Base-by-base conservation (phyloP, 495 filamentous ascomycete genomes). In the Apodospora peruviana region DNA sequence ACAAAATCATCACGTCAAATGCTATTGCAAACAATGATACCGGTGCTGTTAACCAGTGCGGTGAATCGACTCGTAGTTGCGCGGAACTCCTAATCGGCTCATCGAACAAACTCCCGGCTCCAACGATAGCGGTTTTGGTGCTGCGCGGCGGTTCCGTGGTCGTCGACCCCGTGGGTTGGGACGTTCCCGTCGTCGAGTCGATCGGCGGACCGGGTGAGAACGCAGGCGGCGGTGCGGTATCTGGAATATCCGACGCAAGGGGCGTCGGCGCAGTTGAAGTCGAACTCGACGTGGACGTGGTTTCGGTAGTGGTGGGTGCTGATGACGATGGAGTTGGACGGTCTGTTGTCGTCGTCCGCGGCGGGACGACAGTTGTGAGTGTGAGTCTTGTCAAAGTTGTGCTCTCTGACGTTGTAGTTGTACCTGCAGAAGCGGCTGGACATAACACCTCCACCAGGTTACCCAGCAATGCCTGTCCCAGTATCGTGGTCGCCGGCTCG, bases 401-500 rank as follows among this genome's bases (percentile, higher is more conserved):
- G 38, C 48, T 35, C 19, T 9, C 5, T 45, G 40, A 23, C 41
- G 35, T 53, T 27, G 53, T 36, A 7, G 25, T 34, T 10, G 52
- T 22, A 14, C 34, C 29, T 17, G 35, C 43, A 10, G 50, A 17
- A 17, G 43, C 24, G 11, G 23, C 38, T 18, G 68, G 62, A 40
- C 70, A 74, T n/a, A 74, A 42, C 9, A 64, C 42, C 23, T 55
- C 43, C 5, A 67, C 56, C 32, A 74, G 50, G 37, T 52, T 57
- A 27, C 69, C 68, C 50, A 40, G 47, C 47, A 72, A 50, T 7
- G 58, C 59, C 24, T 64, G 58, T 5, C 65, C 69, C 9, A 74
- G 54, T 14, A 72, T 43, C 25, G 71, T 67, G 18, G 34, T 36
- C 8, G 32, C 2, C 7, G 56, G 50, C 14, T 64, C 65, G 25